Evolutionary conservation across 345 rosid genomes (phyloP), one percentile per base, ranked within the genome.

Genomic region (Erucastrum elatum): DNA sequence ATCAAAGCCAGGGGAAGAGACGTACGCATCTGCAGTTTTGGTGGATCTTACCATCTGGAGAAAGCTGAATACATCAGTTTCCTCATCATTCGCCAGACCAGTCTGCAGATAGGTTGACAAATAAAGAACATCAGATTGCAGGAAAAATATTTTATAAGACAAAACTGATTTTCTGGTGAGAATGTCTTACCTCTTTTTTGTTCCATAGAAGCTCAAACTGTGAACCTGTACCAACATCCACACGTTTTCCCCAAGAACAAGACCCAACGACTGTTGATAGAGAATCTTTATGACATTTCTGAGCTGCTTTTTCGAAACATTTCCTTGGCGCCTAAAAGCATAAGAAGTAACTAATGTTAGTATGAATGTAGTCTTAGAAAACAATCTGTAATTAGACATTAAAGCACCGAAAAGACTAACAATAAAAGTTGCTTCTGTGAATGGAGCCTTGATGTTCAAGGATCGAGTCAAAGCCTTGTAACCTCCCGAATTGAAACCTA

Each of bases 181-280:
- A 60, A 39, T 44, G 51, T 39, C 44, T 49, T 72, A 86, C 91
- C 88, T 87, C 88, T 68, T 87, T 82, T 65, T 80, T 75, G 78
- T 86, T 87, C 96, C 92, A 93, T 0, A 95, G 85, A 37, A 95
- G 31, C 73, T 95, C 98, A 82, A 95, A 95, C 30, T 83, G 84
- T 33, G 98, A 88, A 29, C 99, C 99, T 44, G 99, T 95, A 61
- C 99, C 99, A 64, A 95, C 98, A 34, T 91, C 90, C 41, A 95
- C 98, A 6, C 76, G 81, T 68, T 93, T 93, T 3, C 99, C 99
- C 98, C 99, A 95, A 4, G 98, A 88, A 82, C 97, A 91, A 66
- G 99, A 88, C 2, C 96, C 97, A 82, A 93, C 99, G 1, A 91
- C 80, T 58, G 96, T 93, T 55, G 97, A 84, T 64, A 93, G 82